Percentiles rank a stretch among this genome's conserved stretches.
These are phyloP conservation scores for Gillenia trifoliata DNA, from an alignment of 306 rosid genomes.

Conservation along the genomic window DNA sequence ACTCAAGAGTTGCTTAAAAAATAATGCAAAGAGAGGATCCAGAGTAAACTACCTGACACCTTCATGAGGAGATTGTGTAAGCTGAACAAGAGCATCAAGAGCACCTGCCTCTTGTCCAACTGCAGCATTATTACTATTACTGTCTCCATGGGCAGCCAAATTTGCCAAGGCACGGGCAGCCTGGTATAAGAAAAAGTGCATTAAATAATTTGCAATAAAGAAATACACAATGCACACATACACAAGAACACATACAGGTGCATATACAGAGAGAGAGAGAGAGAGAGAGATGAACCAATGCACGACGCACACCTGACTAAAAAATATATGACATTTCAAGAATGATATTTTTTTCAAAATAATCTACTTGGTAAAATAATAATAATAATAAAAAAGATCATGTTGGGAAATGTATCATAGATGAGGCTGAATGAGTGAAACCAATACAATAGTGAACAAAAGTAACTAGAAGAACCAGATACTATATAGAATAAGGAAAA, in stretches of 20 bases:
- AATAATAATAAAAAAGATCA: background rate
- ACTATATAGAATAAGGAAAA: background rate
- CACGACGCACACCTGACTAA: background rate
- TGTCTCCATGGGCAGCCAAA: conserved; percentile 99
- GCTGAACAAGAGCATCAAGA: conserved; percentile 99
- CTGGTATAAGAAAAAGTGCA: conserved; percentile 37
- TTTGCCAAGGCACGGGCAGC: conserved; percentile 99
- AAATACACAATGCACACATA: background rate
- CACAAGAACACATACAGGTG: background rate
- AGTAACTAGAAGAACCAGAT: background rate
- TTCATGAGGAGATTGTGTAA: conserved; percentile 90
- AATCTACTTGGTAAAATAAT: background rate
- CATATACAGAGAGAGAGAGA: background rate
- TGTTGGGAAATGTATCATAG: background rate
- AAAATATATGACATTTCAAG: conserved; percentile 4
- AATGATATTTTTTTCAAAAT: background rate
- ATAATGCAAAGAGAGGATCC: background rate
- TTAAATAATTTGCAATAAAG: conserved; percentile 14
- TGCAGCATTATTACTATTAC: conserved; percentile 95
- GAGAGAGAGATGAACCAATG: background rate
- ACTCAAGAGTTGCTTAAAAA: background rate
- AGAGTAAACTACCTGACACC: conserved; percentile 76
- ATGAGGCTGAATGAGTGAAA: conserved; percentile 7
- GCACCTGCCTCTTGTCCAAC: conserved; percentile 99
- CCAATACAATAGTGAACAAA: background rate